Evolutionary conservation across 2,329 filamentous ascomycete genomes (phyloP).

Genomic region (Teratosphaeriaceae sp.): DNA sequence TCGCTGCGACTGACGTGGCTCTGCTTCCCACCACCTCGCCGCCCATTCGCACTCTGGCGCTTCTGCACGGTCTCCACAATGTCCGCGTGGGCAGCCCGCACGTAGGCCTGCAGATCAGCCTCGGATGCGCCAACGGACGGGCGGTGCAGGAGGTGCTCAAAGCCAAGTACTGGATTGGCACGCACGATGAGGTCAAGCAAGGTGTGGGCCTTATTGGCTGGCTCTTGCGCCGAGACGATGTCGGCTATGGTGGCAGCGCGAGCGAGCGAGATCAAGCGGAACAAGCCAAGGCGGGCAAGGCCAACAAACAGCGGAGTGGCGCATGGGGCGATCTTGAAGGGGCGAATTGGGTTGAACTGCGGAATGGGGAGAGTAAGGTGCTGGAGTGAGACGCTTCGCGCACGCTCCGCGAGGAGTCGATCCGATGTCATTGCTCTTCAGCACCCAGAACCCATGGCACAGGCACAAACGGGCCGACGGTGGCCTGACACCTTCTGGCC

Average conservation of each 20-base stretch:
- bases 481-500: too few relatives aligned
- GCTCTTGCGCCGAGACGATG: conserved; percentile 37
- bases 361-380: conserved; percentile 51
- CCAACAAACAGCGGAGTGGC: conserved; percentile 25
- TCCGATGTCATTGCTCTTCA: too few relatives aligned
- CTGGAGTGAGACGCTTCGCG: too few relatives aligned
- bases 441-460: too few relatives aligned
- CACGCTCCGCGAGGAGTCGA: too few relatives aligned
- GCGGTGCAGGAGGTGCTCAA: conserved; percentile 47
- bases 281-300: conserved; percentile 14
- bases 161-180: conserved; percentile 58
- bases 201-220: conserved; percentile 51
- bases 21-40: conserved; percentile 40
- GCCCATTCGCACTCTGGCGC: conserved; percentile 47
- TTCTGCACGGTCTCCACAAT: conserved; percentile 60
- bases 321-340: conserved; percentile 34
- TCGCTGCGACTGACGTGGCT: conserved; percentile 39
- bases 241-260: conserved; percentile 21
- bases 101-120: conserved; percentile 51
- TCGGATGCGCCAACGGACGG: conserved; percentile 57
- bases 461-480: too few relatives aligned
- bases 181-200: conserved; percentile 58
- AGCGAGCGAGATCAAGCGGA: conserved; percentile 35
- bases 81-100: conserved; percentile 40
- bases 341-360: conserved; percentile 46